Evolutionary conservation across 2,329 filamentous ascomycete genomes (phyloP), one percentile per base, ranked within the genome.

Genomic region (Aspergillus aculeatinus): DNA sequence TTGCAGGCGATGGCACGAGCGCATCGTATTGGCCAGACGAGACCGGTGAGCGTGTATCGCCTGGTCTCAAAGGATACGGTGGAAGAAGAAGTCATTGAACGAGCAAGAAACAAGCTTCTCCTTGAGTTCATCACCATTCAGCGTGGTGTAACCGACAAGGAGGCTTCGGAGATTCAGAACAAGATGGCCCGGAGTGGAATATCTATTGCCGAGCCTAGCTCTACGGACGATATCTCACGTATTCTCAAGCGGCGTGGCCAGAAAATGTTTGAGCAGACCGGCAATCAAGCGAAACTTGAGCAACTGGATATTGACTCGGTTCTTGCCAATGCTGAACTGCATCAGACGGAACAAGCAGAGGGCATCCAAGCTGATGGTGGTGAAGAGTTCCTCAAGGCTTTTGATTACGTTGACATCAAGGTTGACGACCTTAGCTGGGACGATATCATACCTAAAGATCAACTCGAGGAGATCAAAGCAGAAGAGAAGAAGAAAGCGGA

Each of bases 171-270:
- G 68, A 87, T 96, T 70, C 87, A 92, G 67, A 89, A 89, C 69
- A 91, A 93, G 76, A 90, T 92, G 76, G 76, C 79, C 80, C 77
- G 89, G 80, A 82, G 87, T 83, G 81, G 78, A 54, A 77, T 79
- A 25, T 70, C 72, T 29, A 76, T 82, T 39, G 89, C 89, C 57
- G 93, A 96, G 68, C 93, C 94, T 7, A 94, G 89, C 60, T 96
- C 92, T 2, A 91, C 91, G 0, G 94, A 96, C 65, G 95, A 97
- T 71, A 98, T 98, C 66, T 96, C 95, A 63, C 90, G 91, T 75
- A 96, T 99, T 60, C 85, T 99, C 71, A 98, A 98, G 80, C 92
- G 94, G 78, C 90, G 95, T 67, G 96, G 95, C n/a, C 95, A 97
- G 73, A 96, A 95, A 77, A 96, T 99, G 89, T 99, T 99, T 68